A percentile compares a stretch with the other conserved stretches of the same genome.
Evolutionary conservation across 2,329 filamentous ascomycete species (phyloP).

Genomic region (Phaeosphaeriaceae sp.): DNA sequence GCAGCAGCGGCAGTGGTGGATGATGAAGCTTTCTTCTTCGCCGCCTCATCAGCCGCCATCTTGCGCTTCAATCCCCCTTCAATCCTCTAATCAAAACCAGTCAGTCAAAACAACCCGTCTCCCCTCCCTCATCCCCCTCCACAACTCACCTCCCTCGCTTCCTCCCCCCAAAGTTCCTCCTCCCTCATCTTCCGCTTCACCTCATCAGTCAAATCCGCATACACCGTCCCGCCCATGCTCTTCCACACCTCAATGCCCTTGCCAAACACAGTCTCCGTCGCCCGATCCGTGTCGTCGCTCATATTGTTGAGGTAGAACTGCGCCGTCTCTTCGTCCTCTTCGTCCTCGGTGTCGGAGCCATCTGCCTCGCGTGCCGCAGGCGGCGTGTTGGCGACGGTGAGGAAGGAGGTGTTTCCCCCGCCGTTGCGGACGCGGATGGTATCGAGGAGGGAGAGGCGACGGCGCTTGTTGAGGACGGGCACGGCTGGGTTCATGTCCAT

Average conservation of each 20-base stretch:
- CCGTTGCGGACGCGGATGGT: constrained; percentile 8
- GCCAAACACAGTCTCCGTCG: constrained; percentile 13
- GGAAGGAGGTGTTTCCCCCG: constrained; percentile 3
- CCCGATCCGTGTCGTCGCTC: constrained; percentile 9
- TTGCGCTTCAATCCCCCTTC: neutral
- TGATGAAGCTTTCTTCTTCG: neutral
- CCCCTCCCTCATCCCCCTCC: neutral
- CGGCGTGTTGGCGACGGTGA: neutral
- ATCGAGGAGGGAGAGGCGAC: constrained; percentile 1
- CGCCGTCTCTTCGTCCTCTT: constrained; percentile 5
- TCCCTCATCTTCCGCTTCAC: constrained; percentile 8
- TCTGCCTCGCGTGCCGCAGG: neutral
- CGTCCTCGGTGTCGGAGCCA: constrained; percentile 17
- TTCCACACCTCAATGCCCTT: constrained; percentile 14
- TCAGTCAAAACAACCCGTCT: neutral
- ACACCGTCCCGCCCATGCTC: constrained; percentile 9
- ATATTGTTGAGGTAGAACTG: constrained; percentile 14
- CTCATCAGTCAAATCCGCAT: constrained; percentile 11
- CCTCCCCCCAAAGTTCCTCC: constrained; percentile 6
- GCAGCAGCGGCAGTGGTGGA: neutral
- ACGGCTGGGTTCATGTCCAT: neutral
- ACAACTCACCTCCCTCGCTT: neutral
- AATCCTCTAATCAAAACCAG: neutral
- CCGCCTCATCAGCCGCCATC: neutral
- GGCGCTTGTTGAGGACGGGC: neutral